Evolutionary conservation across 192 early-diverging fungal species (phyloP).

Genomic region (Podochytrium sp.): DNA sequence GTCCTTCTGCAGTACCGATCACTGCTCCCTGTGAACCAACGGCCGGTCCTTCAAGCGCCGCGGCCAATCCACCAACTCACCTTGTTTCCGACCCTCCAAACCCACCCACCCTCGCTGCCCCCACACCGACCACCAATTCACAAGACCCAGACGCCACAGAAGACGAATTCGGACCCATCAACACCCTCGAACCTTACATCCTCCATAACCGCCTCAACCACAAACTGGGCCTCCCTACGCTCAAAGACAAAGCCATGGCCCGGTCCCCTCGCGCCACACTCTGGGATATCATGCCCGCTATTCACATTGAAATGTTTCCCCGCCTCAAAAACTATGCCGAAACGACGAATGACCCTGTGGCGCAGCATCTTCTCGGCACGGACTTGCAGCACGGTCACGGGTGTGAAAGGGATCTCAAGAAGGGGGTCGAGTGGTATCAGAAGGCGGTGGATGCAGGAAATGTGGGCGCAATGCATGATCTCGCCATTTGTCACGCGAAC

Average conservation of each 20-base stretch:
- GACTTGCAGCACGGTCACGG: neutral
- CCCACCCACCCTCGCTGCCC: too few species aligned
- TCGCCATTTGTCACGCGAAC: neutral
- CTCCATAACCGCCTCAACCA: neutral
- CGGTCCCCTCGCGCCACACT: neutral
- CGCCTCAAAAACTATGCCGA: neutral
- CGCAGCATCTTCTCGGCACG: neutral
- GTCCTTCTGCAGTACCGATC: too few species aligned
- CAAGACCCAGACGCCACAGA: too few species aligned
- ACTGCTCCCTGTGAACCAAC: too few species aligned
- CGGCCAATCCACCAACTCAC: too few species aligned
- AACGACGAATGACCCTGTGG: neutral
- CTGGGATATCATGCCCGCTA: neutral
- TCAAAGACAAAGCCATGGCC: neutral
- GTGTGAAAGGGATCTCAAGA: neutral
- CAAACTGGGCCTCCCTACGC: neutral
- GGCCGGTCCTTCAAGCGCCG: too few species aligned
- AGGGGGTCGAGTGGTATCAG: neutral
- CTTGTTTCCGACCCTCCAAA: too few species aligned
- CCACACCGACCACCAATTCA: too few species aligned
- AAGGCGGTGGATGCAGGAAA: neutral
- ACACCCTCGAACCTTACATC: constrained; percentile 1
- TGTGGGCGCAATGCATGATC: constrained; percentile 1
- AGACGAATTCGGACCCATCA: neutral
- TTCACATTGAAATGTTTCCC: neutral